These are phyloP conservation scores for Arabidopsis hybrid DNA, from an alignment of 441 rosid genomes.

Conservation along the genomic window DNA sequence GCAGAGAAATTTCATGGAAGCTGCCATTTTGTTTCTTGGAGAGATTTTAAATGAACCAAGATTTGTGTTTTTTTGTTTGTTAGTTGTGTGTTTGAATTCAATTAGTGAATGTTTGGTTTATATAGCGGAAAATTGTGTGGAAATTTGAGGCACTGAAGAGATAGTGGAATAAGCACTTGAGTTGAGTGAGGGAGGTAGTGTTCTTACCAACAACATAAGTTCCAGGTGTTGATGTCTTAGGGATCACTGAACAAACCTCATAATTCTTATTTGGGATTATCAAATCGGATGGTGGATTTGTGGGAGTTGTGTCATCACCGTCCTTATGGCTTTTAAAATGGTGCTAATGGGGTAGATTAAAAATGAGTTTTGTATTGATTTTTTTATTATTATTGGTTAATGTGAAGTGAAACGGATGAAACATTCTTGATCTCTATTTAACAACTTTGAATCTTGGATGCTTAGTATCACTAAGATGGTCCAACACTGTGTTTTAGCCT, in stretches of 20 bases:
- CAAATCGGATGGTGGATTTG: constrained; percentile 31
- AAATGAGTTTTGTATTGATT: background rate
- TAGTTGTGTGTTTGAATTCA: background rate
- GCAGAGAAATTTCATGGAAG: constrained; percentile 28
- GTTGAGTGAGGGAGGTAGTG: constrained; percentile 28
- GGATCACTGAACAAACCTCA: constrained; percentile 20
- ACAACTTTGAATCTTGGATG: background rate
- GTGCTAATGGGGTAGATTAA: background rate
- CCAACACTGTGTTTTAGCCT: background rate
- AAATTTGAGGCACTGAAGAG: constrained; percentile 2
- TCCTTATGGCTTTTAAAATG: constrained; percentile 8
- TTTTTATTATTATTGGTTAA: background rate
- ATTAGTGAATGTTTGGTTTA: constrained; percentile 18
- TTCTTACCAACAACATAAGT: constrained; percentile 43
- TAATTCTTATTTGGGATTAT: background rate
- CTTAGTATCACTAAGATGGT: background rate
- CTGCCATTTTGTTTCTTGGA: constrained; percentile 26
- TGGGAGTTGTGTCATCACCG: constrained; percentile 46
- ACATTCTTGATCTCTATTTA: background rate
- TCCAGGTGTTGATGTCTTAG: constrained; percentile 37
- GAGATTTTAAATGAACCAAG: background rate
- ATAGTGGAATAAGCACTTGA: constrained; percentile 47
- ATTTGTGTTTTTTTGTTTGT: background rate
- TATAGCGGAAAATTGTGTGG: background rate
- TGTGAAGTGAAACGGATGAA: background rate